Evolutionary conservation across 176 grass and related monocot genomes (phyloP), one percentile per base, ranked within the genome.

Genomic region (Paspalum notatum): DNA sequence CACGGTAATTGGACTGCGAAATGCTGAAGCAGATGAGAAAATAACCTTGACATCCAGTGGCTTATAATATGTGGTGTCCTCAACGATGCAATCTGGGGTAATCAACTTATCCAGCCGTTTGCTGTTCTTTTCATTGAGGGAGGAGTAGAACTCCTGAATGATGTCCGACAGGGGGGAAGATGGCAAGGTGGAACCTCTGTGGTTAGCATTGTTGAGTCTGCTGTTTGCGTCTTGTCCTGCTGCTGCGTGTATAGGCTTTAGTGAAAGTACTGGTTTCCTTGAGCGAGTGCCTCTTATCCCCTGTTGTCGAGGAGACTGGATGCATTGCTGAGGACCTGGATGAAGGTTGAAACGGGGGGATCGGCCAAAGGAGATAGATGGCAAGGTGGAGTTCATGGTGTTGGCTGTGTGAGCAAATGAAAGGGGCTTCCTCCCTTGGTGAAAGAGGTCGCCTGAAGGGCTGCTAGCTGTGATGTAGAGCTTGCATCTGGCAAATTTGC

Each of bases 21-120:
- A 81, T 10, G 12, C 62, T 63, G 72, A 54, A 87, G 87, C 53
- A 39, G 64, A 44, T 51, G 48, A 39, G 50, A 54, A 74, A 73
- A 69, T 84, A 61, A 98, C 95, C 95, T 98, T 92, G 85, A 49
- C 44, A 16, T 90, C 42, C 57, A 98, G 74, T 40, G 83, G 85
- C 79, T 85, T 80, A 43, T 88, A 91, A 43, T 92, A 92, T 27
- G 83, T 37, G 18, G 64, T 74, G 74, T 92, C 90, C 72, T 92
- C 83, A 18, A 94, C 85, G 44, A 87, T 49, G 42, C 95, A 98
- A 69, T 79, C 80, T 72, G 77, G 53, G 18, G 88, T 75, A 71
- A 92, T 75, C 26, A 97, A 71, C 73, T 85, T 92, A 48, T 85
- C 5, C 60, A 97, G 60, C 55, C 77, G 74, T 79, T 66, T 87